Evolutionary conservation across 108 stramenopile genomes (phyloP), one percentile per base, ranked within the genome.

Genomic region (Nannochloropsis gaditana): DNA sequence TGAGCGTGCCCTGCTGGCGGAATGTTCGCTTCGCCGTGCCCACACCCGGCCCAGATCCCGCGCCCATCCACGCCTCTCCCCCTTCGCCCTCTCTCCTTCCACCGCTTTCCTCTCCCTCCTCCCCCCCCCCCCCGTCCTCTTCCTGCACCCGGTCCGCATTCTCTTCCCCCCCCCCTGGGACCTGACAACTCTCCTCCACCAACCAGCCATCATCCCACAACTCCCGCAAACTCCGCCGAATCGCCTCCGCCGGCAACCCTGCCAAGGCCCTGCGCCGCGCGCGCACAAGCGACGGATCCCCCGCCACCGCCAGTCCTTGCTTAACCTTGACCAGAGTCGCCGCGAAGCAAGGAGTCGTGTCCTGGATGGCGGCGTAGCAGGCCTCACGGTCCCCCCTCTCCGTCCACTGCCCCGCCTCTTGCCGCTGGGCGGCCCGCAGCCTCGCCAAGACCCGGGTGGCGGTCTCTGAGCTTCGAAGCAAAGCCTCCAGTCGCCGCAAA

Each of bases 161-260:
- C 15, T 15, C 47, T 15, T 50, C 47, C 47, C 47, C 47, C 15
- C 15, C 47, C 1, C 59, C 59, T n/a, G 59, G n/a, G 59, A n/a
- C 59, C 59, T n/a, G 3, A 73, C n/a, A n/a, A 4, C 19, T n/a
- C 15, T 6, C n/a, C 59, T 73, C 59, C 15, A 73, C 8, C 8
- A 73, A 73, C 59, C 59, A 73, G 19, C 59, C 59, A 73, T 73
- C 59, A 3, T 73, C 59, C 59, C 59, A 73, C 59, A 73, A 73
- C 2, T 15, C 59, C 59, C 59, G 4, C 2, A 73, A 73, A 73
- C 5, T 73, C 59, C 19, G 19, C 8, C 59, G 4, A 73, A 73
- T 73, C 59, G 59, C n/a, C 59, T 73, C 59, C 19, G 59, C 59
- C 15, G 59, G 59, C 59, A 73, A n/a, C 15, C 59, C 59, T 15